Percentiles rank a stretch among this genome's conserved stretches.
phyloP scores from a whole-genome alignment of 139 green algal species.

The Eudorina sp. region DNA sequence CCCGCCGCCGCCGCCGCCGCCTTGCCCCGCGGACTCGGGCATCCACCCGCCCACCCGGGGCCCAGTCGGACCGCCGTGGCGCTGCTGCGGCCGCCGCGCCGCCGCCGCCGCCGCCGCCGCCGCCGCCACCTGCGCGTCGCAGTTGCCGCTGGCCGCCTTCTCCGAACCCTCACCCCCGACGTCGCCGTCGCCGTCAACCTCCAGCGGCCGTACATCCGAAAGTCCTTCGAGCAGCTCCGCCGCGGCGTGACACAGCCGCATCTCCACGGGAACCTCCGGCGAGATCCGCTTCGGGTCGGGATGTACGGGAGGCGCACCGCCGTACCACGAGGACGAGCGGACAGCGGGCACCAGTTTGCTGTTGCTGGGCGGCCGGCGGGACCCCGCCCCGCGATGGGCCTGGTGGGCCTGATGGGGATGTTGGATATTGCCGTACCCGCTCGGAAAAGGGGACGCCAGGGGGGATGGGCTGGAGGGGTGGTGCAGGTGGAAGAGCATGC shows the following conservation, averaged over 20 bases:
- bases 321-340: conserved; percentile 22
- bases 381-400: no score
- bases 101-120: neutral
- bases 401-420: neutral
- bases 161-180: neutral
- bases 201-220: conserved; percentile 7
- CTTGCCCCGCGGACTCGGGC: neutral
- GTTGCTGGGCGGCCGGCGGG: no score
- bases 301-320: neutral
- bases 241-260: neutral
- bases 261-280: conserved; percentile 14
- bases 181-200: neutral
- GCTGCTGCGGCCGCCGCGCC: neutral
- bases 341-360: no score
- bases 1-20: neutral
- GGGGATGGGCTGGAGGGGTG: no score
- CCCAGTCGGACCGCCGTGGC: no score
- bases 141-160: neutral
- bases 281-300: neutral
- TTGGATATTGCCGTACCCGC: no score
- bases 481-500: no score
- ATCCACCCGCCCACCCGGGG: neutral
- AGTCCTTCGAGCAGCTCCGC: conserved; percentile 29
- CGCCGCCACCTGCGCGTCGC: neutral
- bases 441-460: no score